Conservation (phyloP, 345 rosid species). For the Lumnitzera racemosa region DNA sequence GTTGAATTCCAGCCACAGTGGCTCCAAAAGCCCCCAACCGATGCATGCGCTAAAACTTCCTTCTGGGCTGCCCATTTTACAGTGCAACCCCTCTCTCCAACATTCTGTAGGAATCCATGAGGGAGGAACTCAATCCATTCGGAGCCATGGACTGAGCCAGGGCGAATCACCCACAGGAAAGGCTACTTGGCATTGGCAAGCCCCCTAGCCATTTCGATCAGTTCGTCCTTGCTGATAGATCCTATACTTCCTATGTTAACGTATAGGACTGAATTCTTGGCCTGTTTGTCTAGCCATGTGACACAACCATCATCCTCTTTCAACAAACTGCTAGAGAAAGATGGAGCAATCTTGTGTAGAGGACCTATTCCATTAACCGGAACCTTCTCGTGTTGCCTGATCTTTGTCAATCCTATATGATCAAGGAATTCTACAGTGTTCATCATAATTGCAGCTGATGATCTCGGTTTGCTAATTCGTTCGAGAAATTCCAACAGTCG, state of each 20-base stretch:
- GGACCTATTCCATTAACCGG: constrained; percentile 31
- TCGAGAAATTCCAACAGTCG: constrained; percentile 11
- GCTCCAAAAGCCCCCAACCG: constrained; percentile 36
- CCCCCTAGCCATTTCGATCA: constrained; percentile 30
- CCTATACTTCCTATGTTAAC: constrained; percentile 27
- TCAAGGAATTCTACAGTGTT: constrained; percentile 29
- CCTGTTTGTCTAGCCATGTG: constrained; percentile 31
- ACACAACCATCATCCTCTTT: constrained; percentile 24
- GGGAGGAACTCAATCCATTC: constrained; percentile 16
- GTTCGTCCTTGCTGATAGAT: constrained; percentile 7
- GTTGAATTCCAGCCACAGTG: constrained; percentile 44
- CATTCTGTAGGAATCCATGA: constrained; percentile 4
- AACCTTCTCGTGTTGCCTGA: constrained; percentile 8
- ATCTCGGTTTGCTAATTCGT: constrained; percentile 8
- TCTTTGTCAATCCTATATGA: constrained; percentile 8
- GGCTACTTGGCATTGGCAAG: constrained; percentile 20
- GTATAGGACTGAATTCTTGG: constrained; percentile 21
- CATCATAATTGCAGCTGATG: constrained; percentile 19
- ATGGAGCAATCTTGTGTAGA: constrained; percentile 22
- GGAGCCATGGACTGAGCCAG: constrained; percentile 16
- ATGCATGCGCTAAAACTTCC: constrained; percentile 23
- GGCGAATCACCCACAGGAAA: constrained; percentile 27
- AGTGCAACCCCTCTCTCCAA: constrained; percentile 12
- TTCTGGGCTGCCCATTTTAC: constrained; percentile 39
- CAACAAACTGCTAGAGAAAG: constrained; percentile 10